Evolutionary conservation across 2,329 filamentous ascomycete species (phyloP), one percentile per base, ranked within the genome.

Genomic region (Aspergillus sp.): DNA sequence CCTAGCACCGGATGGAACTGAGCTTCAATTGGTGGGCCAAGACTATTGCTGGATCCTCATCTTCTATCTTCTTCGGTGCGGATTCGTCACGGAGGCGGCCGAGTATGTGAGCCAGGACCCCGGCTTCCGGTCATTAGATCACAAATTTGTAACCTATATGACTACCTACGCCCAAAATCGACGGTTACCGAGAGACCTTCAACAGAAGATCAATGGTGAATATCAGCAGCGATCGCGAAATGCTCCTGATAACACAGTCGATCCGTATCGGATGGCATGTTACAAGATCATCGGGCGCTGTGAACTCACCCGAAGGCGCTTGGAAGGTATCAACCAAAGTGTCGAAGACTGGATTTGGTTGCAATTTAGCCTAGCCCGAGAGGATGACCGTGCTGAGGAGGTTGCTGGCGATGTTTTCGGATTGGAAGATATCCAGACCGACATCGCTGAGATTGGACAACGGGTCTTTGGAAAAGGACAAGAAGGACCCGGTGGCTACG

Each of bases 251-350:
- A 85, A 90, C 62, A 86, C 87, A 1, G 82, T 94, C 53, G 93
- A 98, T 64, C 93, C 93, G 28, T 98, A 94, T 72, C 83, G 89
- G 45, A 90, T 95, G 82, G 90, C 91, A 42, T 96, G 93, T 66
- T 97, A 97, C 77, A 97, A 98, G 75, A 83, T 98, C 51, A 85
- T 98, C 57, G 93, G 94, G 41, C 88, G 81, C 43, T 83, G 80
- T 60, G 81, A 84, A 52, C 69, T 83, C 48, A 72, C 67, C 42
- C 73, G 74, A 39, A 73, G 79, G 46, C 79, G 71, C 49, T 66
- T 84, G 33, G 79, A 81, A 40, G 69, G 71, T 4, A 73, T 83
- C 50, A 77, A 71, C 38, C 77, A 79, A 59, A 75, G 73, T 32
- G 77, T 82, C 57, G 80, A 83, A 56, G 81, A 84, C 55, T 84